Conservation (phyloP, 2,329 filamentous ascomycete genomes). For the Colletotrichum scovillei region DNA sequence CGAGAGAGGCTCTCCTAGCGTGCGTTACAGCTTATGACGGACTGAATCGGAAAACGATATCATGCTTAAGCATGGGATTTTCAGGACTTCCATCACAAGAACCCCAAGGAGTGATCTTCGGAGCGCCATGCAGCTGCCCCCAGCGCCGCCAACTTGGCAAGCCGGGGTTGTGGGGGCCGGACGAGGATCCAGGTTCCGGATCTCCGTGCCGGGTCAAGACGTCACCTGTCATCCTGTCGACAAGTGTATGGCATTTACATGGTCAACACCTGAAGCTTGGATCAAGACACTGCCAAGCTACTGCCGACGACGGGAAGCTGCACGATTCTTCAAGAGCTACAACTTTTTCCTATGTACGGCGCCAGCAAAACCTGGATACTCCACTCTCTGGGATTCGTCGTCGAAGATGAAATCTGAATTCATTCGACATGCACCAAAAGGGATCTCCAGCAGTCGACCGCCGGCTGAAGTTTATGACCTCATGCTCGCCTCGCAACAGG, state of each 20-base stretch:
- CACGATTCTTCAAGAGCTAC: neutral
- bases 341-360: neutral
- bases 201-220: neutral
- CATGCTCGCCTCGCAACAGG: slow-evolving; percentile 30
- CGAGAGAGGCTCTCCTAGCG: neutral
- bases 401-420: neutral
- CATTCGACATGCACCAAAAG: neutral
- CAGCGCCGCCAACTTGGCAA: slow-evolving; percentile 22
- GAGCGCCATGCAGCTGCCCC: slow-evolving; percentile 15
- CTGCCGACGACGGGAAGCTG: neutral
- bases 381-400: neutral
- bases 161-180: slow-evolving; percentile 8
- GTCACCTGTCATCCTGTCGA: neutral
- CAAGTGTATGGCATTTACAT: neutral
- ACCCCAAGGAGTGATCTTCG: slow-evolving; percentile 15
- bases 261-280: neutral
- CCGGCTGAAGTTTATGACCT: neutral
- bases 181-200: slow-evolving; percentile 8
- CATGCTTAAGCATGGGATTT: slow-evolving; percentile 4
- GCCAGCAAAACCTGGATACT: neutral
- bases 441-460: neutral
- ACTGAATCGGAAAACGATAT: neutral
- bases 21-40: neutral
- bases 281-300: neutral
- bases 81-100: neutral